Evolutionary conservation across 1,139 yeast species (phyloP), one percentile per base, ranked within the genome.

Genomic region (Arxiozyma bovina): DNA sequence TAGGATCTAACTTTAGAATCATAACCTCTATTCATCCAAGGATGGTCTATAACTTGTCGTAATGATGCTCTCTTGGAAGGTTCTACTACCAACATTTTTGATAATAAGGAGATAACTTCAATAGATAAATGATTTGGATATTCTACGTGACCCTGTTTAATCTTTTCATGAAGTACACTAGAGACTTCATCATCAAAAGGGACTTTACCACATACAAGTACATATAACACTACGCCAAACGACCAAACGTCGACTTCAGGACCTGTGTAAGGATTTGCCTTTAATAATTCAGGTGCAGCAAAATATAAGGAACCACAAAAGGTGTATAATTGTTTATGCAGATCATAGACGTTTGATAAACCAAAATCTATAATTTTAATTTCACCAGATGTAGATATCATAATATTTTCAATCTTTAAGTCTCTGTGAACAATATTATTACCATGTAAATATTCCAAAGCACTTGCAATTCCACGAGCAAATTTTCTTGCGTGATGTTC

Each of bases 201-300:
- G 8, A 94, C 98, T 68, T 90, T 91, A 53, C 99, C 99, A 69
- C 97, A 91, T 2, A 93, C 96, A 58, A 94, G 74, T 20, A 93
- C 99, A 66, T 89, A 93, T 43, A 94, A 73, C 0, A 93, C 97
- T 50, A 93, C 96, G 56, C 99, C 99, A 75, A 91, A 91, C 5
- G 96, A 88, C 99, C 99, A 93, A 34, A 93, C 85, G 68, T 93
- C 99, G 51, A 94, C 97, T 70, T 94, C 99, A 0, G 99, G 99
- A 0, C 99, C 99, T 42, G 81, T 76, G 65, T 94, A 94, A 0
- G 97, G 97, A 60, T 84, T 83, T 0, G 98, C 99, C 58, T 88
- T 86, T 56, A 94, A 76, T 61, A 94, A 77, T 69, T 94, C 99
- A 0, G 99, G 99, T 0, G 99, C 99, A 0, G 99, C 99, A 77